Base-by-base conservation (phyloP, 805 yeast genomes). In the Kazachstania taianensis region DNA sequence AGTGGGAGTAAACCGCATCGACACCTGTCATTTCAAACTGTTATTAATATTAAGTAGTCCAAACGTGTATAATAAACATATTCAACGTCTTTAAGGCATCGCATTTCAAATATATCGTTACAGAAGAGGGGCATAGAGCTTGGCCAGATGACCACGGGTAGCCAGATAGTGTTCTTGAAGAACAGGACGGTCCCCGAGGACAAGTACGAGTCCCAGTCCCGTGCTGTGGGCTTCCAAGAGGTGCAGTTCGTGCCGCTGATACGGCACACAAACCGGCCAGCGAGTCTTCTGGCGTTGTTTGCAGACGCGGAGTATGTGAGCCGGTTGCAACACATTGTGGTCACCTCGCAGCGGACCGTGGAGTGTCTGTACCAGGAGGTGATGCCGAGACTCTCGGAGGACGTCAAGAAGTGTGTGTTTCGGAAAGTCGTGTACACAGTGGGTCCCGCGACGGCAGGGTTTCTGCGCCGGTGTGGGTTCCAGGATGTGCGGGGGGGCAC, bases 331-430 rank as follows among this genome's bases (percentile, higher is more conserved):
- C 71, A 77, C 0, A 57, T 85, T 25, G 79, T 89, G 7, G 75
- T 89, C 4, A 87, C 97, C 0, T 81, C 94, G 2, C 96, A 89
- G 53, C 59, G 97, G 44, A 94, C 96, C 2, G 94, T 87, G 0
- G 96, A 87, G 46, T 78, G 84, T 5, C 57, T 85, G 9, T 72
- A 71, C 41, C 62, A 63, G 26, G 53, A 71, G 10, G 58, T 78
- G 5, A 33, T 58, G 1, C 48, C 59, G 7, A 23, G 29, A 1
- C 39, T 61, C 9, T 14, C 48, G 2, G 32, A 29, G 0, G 47
- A 32, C 1, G 37, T 30, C 13, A 41, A 30, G 14, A 45, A 52
- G 6, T 36, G 33, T 1, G 60, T 77, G 1, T 52, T 72, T 5
- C 36, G 43, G 3, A 75, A 75, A 46, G 72, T 77, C 0, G 78